Evolutionary conservation across 139 green algal genomes (phyloP).

Genomic region (Micromonas commoda): DNA sequence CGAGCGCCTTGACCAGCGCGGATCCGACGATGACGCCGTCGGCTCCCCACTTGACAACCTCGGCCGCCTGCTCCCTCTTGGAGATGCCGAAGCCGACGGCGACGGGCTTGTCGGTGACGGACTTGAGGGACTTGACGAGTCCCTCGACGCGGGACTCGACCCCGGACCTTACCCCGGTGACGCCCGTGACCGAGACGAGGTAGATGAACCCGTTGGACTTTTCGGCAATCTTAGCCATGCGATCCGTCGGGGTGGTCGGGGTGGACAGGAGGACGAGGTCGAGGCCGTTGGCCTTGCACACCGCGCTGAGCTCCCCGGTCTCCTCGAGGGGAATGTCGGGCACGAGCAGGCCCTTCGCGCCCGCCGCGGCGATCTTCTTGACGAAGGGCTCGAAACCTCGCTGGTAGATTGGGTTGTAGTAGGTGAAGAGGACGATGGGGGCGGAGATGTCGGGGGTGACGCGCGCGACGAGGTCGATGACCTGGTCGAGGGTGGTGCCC

Average conservation of each 20-base stretch:
- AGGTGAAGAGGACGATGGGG: conserved; percentile 94
- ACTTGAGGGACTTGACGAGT: conserved; percentile 60
- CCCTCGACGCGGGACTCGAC: conserved; percentile 69
- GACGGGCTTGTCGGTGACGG: conserved; percentile 52
- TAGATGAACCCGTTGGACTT: conserved; percentile 92
- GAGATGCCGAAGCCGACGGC: conserved; percentile 95
- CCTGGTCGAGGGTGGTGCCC: conserved; percentile 65
- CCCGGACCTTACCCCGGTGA: conserved; percentile 68
- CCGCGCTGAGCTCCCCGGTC: conserved; percentile 62
- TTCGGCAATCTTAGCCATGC: conserved; percentile 70
- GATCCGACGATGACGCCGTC: conserved; percentile 95
- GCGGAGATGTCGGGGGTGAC: conserved; percentile 59
- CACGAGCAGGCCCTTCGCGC: conserved; percentile 80
- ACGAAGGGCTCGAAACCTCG: conserved; percentile 80
- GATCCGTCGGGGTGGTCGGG: conserved; percentile 78
- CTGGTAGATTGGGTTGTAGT: conserved; percentile 97
- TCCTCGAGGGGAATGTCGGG: conserved; percentile 97
- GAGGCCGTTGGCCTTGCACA: conserved; percentile 59
- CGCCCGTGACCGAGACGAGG: conserved; percentile 78
- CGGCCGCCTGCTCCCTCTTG: conserved; percentile 57
- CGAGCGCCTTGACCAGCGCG: conserved; percentile 81
- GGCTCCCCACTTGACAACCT: conserved; percentile 79
- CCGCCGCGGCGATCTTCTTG: conserved; percentile 68
- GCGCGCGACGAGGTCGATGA: conserved; percentile 39
- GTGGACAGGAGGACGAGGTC: conserved; percentile 90